These are phyloP conservation scores for Taphrina betulina DNA, from an alignment of 1,139 yeast genomes.

Conservation along the genomic window DNA sequence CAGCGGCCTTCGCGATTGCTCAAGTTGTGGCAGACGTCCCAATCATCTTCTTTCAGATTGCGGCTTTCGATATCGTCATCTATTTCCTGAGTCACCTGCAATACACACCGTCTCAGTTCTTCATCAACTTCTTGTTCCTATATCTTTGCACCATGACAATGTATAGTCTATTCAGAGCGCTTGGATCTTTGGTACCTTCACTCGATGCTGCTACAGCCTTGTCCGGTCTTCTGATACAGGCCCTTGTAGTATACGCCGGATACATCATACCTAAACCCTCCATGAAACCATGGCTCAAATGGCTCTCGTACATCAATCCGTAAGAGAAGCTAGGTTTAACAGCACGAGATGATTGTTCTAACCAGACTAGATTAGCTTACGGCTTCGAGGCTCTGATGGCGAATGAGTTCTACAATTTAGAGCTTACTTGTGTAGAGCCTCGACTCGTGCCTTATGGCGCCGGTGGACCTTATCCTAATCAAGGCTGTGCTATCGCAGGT, in stretches of 20 bases:
- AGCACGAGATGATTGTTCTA: too few species aligned
- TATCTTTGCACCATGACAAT: slow-evolving; percentile 58
- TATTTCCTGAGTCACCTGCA: slow-evolving; percentile 70
- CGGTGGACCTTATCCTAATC: slow-evolving; percentile 42
- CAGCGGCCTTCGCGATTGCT: slow-evolving; percentile 74
- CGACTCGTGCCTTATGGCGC: slow-evolving; percentile 56
- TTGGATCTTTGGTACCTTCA: slow-evolving; percentile 64
- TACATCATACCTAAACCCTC: slow-evolving; percentile 66
- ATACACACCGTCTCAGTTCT: slow-evolving; percentile 66
- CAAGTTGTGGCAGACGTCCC: slow-evolving; percentile 69
- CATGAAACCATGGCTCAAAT: slow-evolving; percentile 67
- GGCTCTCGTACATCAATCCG: slow-evolving; percentile 76
- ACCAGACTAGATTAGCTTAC: too few species aligned
- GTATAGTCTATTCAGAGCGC: slow-evolving; percentile 70
- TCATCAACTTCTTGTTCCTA: slow-evolving; percentile 60
- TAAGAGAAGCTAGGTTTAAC: too few species aligned
- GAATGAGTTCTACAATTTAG: slow-evolving; percentile 56
- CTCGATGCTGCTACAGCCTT: slow-evolving; percentile 72
- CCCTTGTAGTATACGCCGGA: slow-evolving; percentile 70
- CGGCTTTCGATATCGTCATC: slow-evolving; percentile 59
- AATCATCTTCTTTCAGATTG: slow-evolving; percentile 55
- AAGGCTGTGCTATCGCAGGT: slow-evolving; percentile 53
- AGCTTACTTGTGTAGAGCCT: slow-evolving; percentile 48
- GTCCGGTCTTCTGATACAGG: slow-evolving; percentile 61
- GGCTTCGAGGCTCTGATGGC: slow-evolving; percentile 67